Base-by-base conservation (phyloP, 257 asterid species). In the Fraxinus cuspidata region DNA sequence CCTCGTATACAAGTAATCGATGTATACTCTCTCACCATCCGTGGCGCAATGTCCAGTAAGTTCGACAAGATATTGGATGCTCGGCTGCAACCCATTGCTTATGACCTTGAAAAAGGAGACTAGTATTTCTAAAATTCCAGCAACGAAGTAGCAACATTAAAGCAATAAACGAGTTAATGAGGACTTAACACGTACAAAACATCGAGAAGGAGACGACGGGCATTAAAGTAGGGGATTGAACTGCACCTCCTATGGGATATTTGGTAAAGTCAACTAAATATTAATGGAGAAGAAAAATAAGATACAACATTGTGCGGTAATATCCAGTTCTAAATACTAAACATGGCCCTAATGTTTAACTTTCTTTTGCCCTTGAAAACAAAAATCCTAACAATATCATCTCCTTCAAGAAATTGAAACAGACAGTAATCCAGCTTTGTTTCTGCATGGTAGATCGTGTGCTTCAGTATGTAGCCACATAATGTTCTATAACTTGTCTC, bases 81-180 rank as follows among this genome's bases (percentile, higher is more conserved):
- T 90, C 89, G 16, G 88, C 97, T 29, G 95, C 90, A 18, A 91
- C 84, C 97, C 99, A 94, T 85, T 92, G 90, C 76, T 89, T 94
- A 84, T 92, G 97, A 15, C 99, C 99, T 97, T 92, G 85, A 70
- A 75, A 25, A 77, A 40, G 49, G 16, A 40, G 49, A 40, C 49
- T 40, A 40, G 2, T 40, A 9, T 2, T 40, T 40, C 4, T 38
- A 40, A 40, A 2, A 42, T 42, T 42, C 51, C 51, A 42, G 51
- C 51, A 42, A 11, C 18, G 51, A 40, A 2, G 16, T 40, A 40
- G 49, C 49, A 11, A 40, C 15, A 2, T 42, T 12, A 12, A 42
- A 42, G 51, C 18, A 2, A 42, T 42, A 42, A 11, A 42, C 1
- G 3, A 1, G 49, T 11, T 11, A 42, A 42, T 42, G 2, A 42